These are phyloP conservation scores for Draba incana DNA, from an alignment of 345 rosid species.

Conservation along the genomic window DNA sequence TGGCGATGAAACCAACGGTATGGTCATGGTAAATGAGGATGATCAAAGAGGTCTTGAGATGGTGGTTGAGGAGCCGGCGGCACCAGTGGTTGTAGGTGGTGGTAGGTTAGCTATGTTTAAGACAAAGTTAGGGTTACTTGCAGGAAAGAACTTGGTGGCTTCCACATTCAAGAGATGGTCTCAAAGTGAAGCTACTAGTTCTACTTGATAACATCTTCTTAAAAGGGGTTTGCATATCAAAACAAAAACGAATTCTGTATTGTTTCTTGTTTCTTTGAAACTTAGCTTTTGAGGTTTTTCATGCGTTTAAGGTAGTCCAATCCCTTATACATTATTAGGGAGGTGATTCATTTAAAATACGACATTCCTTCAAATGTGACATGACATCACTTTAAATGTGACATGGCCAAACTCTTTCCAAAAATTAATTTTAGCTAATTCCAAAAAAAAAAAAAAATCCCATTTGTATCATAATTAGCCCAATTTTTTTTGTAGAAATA, in stretches of 20 bases:
- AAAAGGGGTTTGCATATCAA: constrained; percentile 6
- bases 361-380: no score
- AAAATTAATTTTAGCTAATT: no score
- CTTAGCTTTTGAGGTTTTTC: no score
- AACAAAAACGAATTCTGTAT: constrained; percentile 8
- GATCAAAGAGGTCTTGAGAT: constrained; percentile 52
- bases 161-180: constrained; percentile 59
- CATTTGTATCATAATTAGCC: no score
- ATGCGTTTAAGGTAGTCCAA: no score
- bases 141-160: constrained; percentile 54
- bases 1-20: constrained; percentile 47
- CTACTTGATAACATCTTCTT: constrained; percentile 13
- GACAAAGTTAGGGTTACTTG: constrained; percentile 58
- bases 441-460: no score
- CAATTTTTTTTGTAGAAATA: no score
- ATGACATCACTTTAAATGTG: no score
- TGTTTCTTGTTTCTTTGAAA: background rate
- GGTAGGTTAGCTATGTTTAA: constrained; percentile 55
- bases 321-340: no score
- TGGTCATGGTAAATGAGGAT: constrained; percentile 38
- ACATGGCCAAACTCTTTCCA: no score
- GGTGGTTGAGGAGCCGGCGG: constrained; percentile 42
- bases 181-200: constrained; percentile 41
- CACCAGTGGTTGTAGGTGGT: constrained; percentile 27
- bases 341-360: no score